Base-by-base conservation (phyloP, 805 yeast species). In the Ogataea methylovora region DNA sequence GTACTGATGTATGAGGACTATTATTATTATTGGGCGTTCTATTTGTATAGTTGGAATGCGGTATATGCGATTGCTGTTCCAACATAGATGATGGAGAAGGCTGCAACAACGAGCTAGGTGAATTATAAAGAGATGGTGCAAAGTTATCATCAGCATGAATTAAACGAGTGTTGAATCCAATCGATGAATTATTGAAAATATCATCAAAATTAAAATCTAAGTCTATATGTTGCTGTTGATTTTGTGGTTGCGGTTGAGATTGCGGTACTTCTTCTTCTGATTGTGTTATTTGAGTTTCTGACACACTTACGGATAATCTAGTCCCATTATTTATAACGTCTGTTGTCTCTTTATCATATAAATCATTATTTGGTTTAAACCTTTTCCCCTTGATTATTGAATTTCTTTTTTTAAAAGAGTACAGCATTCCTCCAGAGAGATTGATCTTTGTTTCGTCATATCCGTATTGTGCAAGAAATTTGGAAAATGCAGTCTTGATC, bases 141-240 rank as follows among this genome's bases (percentile, higher is more conserved):
- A 41, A 48, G 25, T 44, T 45, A 36, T 60, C 64, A 35, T 58
- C 64, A 0, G 62, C 52, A 27, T 60, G 65, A 27, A 60, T 58
- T 24, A 60, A 41, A 27, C 56, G 45, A 1, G 65, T 60, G 30
- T 52, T 60, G 40, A 60, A 60, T 8, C 65, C 65, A 25, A 60
- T 36, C 13, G 48, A 40, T 10, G 36, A 46, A 28, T 39, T 46
- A 31, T 36, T 51, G 32, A 57, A 54, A 3, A 57, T 51, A 3
- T 50, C 56, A 21, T 54, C 54, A 32, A 53, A 44, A 14, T 48
- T 42, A 16, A 53, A 33, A 22, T 51, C 56, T 2, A 47, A 16
- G 8, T 25, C 13, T 24, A 15, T 19, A 18, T 29, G 24, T 14
- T 14, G 22, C 11, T 17, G 24, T 29, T 29, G 18, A 9, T 14